Base-by-base conservation (phyloP, 2,329 filamentous ascomycete genomes). In the Neocatenulostroma microsporum region DNA sequence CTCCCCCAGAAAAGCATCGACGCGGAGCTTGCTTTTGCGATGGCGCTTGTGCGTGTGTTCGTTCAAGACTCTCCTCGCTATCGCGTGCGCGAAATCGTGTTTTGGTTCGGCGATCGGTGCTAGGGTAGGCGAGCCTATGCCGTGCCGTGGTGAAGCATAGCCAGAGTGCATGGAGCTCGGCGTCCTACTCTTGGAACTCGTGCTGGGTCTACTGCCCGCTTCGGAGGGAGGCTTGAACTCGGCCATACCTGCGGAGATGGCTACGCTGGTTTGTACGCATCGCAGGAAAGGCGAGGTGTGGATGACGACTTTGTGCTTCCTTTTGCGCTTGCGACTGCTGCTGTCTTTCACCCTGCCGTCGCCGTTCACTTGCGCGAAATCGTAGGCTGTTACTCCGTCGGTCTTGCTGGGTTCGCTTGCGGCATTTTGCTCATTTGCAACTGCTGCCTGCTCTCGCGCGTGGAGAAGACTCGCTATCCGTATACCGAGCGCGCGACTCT, bases 221-320 rank as follows among this genome's bases (percentile, higher is more conserved):
- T 51, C 53, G n/a, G 33, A 52, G 54, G 63, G 38, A 48, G 58
- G 46, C 61, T 75, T 63, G 57, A 73, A 78, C 50, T 85, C 78
- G 6, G 82, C 80, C 31, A 96, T 77, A 18, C 89, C 89, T 5
- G 89, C 81, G 52, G 82, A 82, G 55, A 96, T 85, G 20, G 81
- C 88, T 34, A 94, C 77, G 10, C 87, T 85, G 0, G 89, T 95
- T 62, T 98, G 89, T 11, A 95, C 73, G 59, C 91, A 98, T 62
- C 91, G 78, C 36, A 94, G 67, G 55, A 89, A 98, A 0, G 91
- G 91, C n/a, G 89, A 96, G 46, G 78, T 84, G 63, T 98, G 89
- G 39, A 98, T 77, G 50, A 94, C 74, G 39, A 96, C 72, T 55
- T 82, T 84, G 63, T 84, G 85, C 49, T 70, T 75, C 48, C 70